phyloP scores from a whole-genome alignment of 139 green algal species.

The Picochlorum sp. region DNA sequence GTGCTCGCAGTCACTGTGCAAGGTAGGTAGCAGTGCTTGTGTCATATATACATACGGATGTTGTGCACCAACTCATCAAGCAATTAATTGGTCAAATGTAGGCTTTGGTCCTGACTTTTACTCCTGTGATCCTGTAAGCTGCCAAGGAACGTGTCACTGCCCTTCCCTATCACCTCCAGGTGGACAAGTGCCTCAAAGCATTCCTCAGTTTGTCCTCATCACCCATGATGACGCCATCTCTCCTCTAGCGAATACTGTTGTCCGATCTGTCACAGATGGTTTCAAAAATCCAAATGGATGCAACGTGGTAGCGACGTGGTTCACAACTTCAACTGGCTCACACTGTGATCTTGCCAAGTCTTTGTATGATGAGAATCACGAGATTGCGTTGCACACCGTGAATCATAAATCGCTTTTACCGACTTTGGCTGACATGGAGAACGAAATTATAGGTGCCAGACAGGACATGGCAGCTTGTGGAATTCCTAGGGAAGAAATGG shows the following conservation, averaged over 20 bases:
- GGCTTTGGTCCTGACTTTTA: conserved; percentile 8
- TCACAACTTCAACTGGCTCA: conserved; percentile 13
- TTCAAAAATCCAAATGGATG: conserved; percentile 28
- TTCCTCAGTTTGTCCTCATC: conserved; percentile 27
- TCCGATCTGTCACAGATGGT: conserved; percentile 21
- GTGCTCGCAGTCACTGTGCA: no score
- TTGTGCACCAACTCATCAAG: no score
- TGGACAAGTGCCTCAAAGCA: conserved; percentile 4
- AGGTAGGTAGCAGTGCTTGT: no score
- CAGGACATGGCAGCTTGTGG: conserved; percentile 8
- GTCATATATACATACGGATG: no score
- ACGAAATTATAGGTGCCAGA: conserved; percentile 11
- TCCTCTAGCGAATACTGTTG: conserved; percentile 10
- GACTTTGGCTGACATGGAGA: conserved; percentile 6
- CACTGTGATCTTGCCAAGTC: conserved; percentile 16
- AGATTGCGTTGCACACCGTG: conserved; percentile 24
- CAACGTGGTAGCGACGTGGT: conserved; percentile 27
- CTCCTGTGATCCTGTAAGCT: conserved; percentile 14
- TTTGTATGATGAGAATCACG: conserved; percentile 25
- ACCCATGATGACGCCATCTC: conserved; percentile 21
- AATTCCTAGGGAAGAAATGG: conserved; percentile 12
- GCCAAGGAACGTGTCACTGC: conserved; percentile 15
- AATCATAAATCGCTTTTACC: conserved; percentile 4
- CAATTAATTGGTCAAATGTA: neutral
- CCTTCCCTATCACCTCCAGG: conserved; percentile 12